Conservation (phyloP, 805 yeast species). For the Pichia ethanolica region DNA sequence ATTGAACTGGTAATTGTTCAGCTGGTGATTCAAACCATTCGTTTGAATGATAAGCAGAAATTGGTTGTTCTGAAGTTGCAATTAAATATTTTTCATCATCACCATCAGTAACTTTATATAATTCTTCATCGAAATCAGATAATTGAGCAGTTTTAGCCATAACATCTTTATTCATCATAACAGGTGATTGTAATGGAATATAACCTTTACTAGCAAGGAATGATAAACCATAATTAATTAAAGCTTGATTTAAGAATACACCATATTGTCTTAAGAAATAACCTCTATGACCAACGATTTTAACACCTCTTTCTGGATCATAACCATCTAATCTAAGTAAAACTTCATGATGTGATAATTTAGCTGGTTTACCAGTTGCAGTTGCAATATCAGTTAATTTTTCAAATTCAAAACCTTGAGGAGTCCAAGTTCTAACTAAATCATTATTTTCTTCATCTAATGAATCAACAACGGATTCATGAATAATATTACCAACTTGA, state of each 20-base stretch:
- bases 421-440: slow-evolving; percentile 80
- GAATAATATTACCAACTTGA: slow-evolving; percentile 90
- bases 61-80: slow-evolving; percentile 99
- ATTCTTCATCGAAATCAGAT: slow-evolving; percentile 95
- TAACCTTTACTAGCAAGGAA: slow-evolving; percentile 71
- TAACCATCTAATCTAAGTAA: slow-evolving; percentile 92
- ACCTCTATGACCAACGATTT: slow-evolving; percentile 97
- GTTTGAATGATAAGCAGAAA: slow-evolving; percentile 91
- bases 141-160: slow-evolving; percentile 99
- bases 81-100: slow-evolving; percentile 95
- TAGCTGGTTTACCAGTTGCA: slow-evolving; percentile 69
- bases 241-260: slow-evolving; percentile 95
- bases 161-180: slow-evolving; percentile 98
- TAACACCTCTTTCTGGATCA: slow-evolving; percentile 98
- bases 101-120: slow-evolving; percentile 95
- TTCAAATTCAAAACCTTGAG: slow-evolving; percentile 47
- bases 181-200: slow-evolving; percentile 94
- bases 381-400: slow-evolving; percentile 60
- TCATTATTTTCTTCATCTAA: slow-evolving; percentile 88
- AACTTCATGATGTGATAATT: slow-evolving; percentile 91
- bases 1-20: slow-evolving; percentile 93
- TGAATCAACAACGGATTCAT: slow-evolving; percentile 82
- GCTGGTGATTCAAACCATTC: slow-evolving; percentile 98
- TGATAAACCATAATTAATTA: slow-evolving; percentile 89
- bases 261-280: slow-evolving; percentile 92